A percentile compares a stretch with the other conserved stretches of the same genome.
Conservation (phyloP, 2,329 filamentous ascomycete genomes). For the Phoma sp. region DNA sequence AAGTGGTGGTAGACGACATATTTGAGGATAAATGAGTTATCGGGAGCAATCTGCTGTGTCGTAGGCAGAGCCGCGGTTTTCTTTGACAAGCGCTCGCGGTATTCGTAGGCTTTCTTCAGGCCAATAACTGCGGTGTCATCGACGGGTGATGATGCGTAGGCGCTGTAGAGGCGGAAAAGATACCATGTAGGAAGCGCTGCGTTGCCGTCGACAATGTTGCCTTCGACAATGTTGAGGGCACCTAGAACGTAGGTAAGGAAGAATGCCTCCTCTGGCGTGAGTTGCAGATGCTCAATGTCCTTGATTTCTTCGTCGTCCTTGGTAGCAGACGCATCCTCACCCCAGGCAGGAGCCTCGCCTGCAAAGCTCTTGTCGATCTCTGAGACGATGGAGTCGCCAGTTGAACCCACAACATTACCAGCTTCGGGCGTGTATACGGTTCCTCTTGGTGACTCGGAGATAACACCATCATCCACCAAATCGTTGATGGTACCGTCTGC, state of each 20-base stretch:
- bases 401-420: slow-evolving; percentile 17
- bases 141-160: slow-evolving; percentile 68
- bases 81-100: slow-evolving; percentile 16
- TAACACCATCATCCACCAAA: slow-evolving; percentile 33
- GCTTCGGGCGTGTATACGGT: slow-evolving; percentile 25
- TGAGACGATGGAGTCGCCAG: slow-evolving; percentile 18
- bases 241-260: slow-evolving; percentile 86
- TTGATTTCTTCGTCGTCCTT: slow-evolving; percentile 24
- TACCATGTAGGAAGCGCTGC: slow-evolving; percentile 46
- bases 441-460: slow-evolving; percentile 28
- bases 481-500: slow-evolving; percentile 36
- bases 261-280: slow-evolving; percentile 89
- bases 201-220: slow-evolving; percentile 54
- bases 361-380: slow-evolving; percentile 22
- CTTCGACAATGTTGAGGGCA: slow-evolving; percentile 68
- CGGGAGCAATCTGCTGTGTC: slow-evolving; percentile 62
- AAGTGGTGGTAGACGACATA: slow-evolving; percentile 97
- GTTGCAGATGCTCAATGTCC: slow-evolving; percentile 83
- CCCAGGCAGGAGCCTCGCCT: slow-evolving; percentile 11
- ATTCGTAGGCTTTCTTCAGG: slow-evolving; percentile 23
- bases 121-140: slow-evolving; percentile 19
- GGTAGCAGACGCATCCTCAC: slow-evolving; percentile 8
- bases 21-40: slow-evolving; percentile 83
- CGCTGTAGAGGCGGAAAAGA: slow-evolving; percentile 64
- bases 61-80: slow-evolving; percentile 12